Evolutionary conservation across 1,284 basidiomycete species (phyloP).

Genomic region (Marasmius sp.): DNA sequence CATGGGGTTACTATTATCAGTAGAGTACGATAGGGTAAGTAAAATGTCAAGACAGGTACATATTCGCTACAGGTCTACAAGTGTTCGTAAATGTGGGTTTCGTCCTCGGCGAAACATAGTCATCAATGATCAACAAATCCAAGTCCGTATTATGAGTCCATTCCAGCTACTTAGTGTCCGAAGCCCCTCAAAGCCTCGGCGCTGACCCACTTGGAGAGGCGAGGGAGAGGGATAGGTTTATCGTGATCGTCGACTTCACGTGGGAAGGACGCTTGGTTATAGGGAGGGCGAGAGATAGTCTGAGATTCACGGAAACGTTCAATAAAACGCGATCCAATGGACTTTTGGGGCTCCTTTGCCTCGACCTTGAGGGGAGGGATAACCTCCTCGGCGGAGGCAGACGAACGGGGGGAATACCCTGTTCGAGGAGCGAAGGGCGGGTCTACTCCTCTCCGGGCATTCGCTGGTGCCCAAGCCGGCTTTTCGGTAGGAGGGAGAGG

Average conservation of each 20-base stretch:
- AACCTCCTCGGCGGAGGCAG: neutral
- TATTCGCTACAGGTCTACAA: too few species aligned
- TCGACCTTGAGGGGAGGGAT: slow-evolving; percentile 19
- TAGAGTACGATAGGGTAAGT: too few species aligned
- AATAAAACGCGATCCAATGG: slow-evolving; percentile 37
- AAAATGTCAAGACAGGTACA: too few species aligned
- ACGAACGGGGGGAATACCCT: neutral
- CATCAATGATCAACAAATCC: too few species aligned
- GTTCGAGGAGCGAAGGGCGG: slow-evolving; percentile 29
- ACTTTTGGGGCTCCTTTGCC: slow-evolving; percentile 12
- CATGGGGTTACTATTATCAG: too few species aligned
- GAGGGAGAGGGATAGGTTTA: slow-evolving; percentile 52
- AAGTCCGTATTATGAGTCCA: neutral
- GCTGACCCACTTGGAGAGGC: slow-evolving; percentile 54
- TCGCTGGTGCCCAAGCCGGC: slow-evolving; percentile 45
- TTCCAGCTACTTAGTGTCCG: neutral
- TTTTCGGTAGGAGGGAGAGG: slow-evolving; percentile 19
- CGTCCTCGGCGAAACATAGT: neutral
- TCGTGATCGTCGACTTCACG: slow-evolving; percentile 46
- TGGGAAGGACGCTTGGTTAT: slow-evolving; percentile 36
- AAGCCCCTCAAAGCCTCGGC: slow-evolving; percentile 38
- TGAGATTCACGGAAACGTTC: slow-evolving; percentile 38
- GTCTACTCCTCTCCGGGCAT: slow-evolving; percentile 54
- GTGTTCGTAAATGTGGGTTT: neutral
- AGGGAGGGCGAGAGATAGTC: slow-evolving; percentile 26